Conservation (phyloP, 2,329 filamentous ascomycete genomes). For the Xylaria polymorpha region DNA sequence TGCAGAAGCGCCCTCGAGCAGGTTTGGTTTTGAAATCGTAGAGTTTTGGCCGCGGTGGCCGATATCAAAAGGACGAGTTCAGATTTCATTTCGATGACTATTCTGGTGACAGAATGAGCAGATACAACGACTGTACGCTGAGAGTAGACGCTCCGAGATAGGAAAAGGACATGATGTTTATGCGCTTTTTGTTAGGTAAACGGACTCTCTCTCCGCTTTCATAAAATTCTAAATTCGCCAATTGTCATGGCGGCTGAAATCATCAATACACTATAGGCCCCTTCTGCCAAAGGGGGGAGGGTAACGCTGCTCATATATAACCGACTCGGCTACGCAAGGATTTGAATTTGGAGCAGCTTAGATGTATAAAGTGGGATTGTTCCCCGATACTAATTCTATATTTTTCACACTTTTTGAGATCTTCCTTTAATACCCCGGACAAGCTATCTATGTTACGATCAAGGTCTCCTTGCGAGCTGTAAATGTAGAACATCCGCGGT, state of each 20-base stretch:
- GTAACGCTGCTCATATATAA: slow-evolving; percentile 24
- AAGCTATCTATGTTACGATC: too few relatives aligned
- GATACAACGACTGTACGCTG: neutral
- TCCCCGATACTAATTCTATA: too few relatives aligned
- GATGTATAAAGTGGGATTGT: too few relatives aligned
- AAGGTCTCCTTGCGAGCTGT: too few relatives aligned
- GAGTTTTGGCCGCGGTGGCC: neutral
- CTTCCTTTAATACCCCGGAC: too few relatives aligned
- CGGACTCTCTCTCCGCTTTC: neutral
- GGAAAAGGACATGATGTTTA: neutral
- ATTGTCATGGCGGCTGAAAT: slow-evolving; percentile 20
- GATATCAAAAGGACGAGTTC: slow-evolving; percentile 6
- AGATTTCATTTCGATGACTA: slow-evolving; percentile 6
- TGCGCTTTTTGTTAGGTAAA: neutral
- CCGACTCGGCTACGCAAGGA: slow-evolving; percentile 21
- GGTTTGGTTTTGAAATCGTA: slow-evolving; percentile 13
- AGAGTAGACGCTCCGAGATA: neutral
- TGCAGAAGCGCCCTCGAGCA: slow-evolving; percentile 43
- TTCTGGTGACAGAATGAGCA: neutral
- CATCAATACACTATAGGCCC: neutral
- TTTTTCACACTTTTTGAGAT: too few relatives aligned
- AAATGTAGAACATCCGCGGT: too few relatives aligned
- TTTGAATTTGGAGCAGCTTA: neutral
- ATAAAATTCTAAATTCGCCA: neutral
- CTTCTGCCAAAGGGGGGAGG: slow-evolving; percentile 21